Percentiles rank a stretch among this genome's conserved stretches.
phyloP scores from a whole-genome alignment of 78 protist species.

The Acrasis kona region DNA sequence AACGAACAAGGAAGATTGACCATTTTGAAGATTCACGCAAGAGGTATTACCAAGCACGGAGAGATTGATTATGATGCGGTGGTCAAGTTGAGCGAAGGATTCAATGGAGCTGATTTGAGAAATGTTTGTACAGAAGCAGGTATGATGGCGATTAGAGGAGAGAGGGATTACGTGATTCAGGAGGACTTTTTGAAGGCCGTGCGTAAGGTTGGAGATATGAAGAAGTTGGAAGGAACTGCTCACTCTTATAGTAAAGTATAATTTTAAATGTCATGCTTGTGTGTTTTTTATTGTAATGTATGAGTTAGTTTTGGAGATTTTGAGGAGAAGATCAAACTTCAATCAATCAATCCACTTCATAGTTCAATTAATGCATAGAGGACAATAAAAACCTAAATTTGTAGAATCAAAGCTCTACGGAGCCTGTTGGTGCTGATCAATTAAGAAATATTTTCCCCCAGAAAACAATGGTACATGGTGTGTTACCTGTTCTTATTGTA shows the following conservation, averaged over 20 bases:
- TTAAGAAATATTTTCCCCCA: no score
- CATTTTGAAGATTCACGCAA: slow-evolving; percentile 93
- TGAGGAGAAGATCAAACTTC: no score
- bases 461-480: no score
- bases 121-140: slow-evolving; percentile 99
- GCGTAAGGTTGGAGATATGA: slow-evolving; percentile 85
- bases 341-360: no score
- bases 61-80: slow-evolving; percentile 93
- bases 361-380: no score
- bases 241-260: slow-evolving; percentile 5
- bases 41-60: slow-evolving; percentile 76
- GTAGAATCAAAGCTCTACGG: no score
- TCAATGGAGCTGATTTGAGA: slow-evolving; percentile 98
- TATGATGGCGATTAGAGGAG: slow-evolving; percentile 95
- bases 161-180: slow-evolving; percentile 76
- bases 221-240: slow-evolving; percentile 87
- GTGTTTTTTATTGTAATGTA: no score
- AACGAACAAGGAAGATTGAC: slow-evolving; percentile 87
- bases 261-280: no score
- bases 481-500: no score
- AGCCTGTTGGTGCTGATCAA: no score
- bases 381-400: no score
- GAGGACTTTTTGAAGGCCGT: slow-evolving; percentile 98
- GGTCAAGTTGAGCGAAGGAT: slow-evolving; percentile 92
- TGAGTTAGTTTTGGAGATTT: no score